These are phyloP conservation scores for Letharia columbiana DNA, from an alignment of 495 filamentous ascomycete species.

Conservation along the genomic window DNA sequence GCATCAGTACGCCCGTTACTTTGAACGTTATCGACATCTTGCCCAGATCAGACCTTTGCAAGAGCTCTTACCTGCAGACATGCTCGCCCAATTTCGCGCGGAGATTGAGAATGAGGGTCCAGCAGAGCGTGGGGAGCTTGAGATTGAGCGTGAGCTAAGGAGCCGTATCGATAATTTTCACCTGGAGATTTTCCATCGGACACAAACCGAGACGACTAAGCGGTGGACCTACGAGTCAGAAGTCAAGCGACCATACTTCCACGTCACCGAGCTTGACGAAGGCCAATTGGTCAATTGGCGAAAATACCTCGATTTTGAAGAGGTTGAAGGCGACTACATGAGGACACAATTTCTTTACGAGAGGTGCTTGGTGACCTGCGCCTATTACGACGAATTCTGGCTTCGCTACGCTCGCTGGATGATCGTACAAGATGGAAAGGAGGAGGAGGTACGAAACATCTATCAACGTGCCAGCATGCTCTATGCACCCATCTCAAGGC, in stretches of 20 bases:
- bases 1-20: slow-evolving; percentile 95
- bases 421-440: slow-evolving; percentile 67
- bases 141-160: slow-evolving; percentile 77
- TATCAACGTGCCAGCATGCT: slow-evolving; percentile 80
- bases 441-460: slow-evolving; percentile 87
- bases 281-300: slow-evolving; percentile 85
- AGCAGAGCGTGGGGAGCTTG: slow-evolving; percentile 50
- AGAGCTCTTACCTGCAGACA: slow-evolving; percentile 64
- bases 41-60: slow-evolving; percentile 61
- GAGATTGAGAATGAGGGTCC: slow-evolving; percentile 58
- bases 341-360: slow-evolving; percentile 84
- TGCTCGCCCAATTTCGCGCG: slow-evolving; percentile 55
- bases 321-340: slow-evolving; percentile 67
- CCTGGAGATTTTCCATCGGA: slow-evolving; percentile 70
- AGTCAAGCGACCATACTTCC: slow-evolving; percentile 95
- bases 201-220: slow-evolving; percentile 83
- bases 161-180: slow-evolving; percentile 70
- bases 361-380: slow-evolving; percentile 83
- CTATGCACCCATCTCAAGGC: slow-evolving; percentile 75
- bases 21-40: slow-evolving; percentile 77
- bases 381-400: slow-evolving; percentile 97
- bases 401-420: slow-evolving; percentile 97
- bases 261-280: slow-evolving; percentile 86
- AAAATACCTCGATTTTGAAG: slow-evolving; percentile 96
- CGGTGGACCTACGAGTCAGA: slow-evolving; percentile 92